Evolutionary conservation across 495 filamentous ascomycete genomes (phyloP), one percentile per base, ranked within the genome.

Genomic region (Xylaria bambusicola): DNA sequence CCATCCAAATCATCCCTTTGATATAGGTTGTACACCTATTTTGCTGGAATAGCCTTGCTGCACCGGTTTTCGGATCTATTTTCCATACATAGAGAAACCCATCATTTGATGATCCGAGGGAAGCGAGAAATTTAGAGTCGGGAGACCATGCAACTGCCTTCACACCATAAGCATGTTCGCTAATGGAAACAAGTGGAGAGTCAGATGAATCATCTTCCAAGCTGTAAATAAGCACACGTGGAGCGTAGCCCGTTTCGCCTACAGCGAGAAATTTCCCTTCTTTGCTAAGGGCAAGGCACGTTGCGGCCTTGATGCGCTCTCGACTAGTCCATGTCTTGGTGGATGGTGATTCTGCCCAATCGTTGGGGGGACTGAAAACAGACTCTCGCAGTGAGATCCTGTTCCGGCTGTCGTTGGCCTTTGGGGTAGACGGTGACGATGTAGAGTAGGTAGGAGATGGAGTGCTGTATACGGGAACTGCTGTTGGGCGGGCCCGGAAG

Each of bases 181-280:
- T 87, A 48, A 98, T 80, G 27, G 90, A 90, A 10, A 88, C 87
- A n/a, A 97, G 77, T 24, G 94, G 94, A 13, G 82, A 80, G 68
- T 97, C 93, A 17, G 86, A 85, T 7, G 89, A 85, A 35, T 80
- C 80, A 67, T 95, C 91, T 66, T 85, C 81, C 8, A 92, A 87
- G 40, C 85, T 91, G 74, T 95, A 98, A 36, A 98, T 86, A 45
- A 97, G 80, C 4, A 98, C 90, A 45, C 95, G 82, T 7, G 94
- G 94, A 58, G 88, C 90, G 73, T 97, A 97, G 49, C 94, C 94
- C 24, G 92, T 96, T 85, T 98, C 94, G 69, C 94, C 94, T 29
- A 97, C 87, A 24, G 95, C 94, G 40, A 98, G 81, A 68, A 90
- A 91, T 59, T 84, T 87, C 44, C 91, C 94, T 81, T 97, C 91